phyloP scores from a whole-genome alignment of 2,329 filamentous ascomycete species.

The Stagonosporopsis rhizophila region DNA sequence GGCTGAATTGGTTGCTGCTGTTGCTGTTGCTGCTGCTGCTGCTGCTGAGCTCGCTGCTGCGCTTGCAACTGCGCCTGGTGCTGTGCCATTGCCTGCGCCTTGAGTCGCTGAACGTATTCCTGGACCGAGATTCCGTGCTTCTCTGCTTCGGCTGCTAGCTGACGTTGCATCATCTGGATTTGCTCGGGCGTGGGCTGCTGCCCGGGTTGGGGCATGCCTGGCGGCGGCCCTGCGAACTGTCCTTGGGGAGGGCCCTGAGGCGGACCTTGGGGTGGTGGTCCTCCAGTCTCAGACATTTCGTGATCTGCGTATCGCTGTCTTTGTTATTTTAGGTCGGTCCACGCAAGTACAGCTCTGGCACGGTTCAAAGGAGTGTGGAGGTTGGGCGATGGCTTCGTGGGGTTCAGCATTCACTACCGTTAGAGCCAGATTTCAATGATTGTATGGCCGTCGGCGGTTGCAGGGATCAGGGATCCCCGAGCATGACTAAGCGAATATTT shows the following conservation, averaged over 20 bases:
- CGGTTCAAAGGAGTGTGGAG: slow-evolving; percentile 12
- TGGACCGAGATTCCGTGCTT: slow-evolving; percentile 85
- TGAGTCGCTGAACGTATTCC: slow-evolving; percentile 72
- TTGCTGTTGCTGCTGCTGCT: slow-evolving; percentile 46
- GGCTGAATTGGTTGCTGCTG: slow-evolving; percentile 69
- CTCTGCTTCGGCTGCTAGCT: slow-evolving; percentile 81
- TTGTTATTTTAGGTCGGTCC: not conserved
- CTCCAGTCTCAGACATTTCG: slow-evolving; percentile 35
- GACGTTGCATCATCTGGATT: slow-evolving; percentile 81
- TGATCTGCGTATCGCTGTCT: slow-evolving; percentile 3
- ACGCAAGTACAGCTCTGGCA: slow-evolving; percentile 1
- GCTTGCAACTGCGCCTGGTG: slow-evolving; percentile 54
- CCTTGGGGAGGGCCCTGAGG: slow-evolving; percentile 29
- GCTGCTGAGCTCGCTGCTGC: slow-evolving; percentile 43
- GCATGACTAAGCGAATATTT: slow-evolving; percentile 16
- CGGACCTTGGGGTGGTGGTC: slow-evolving; percentile 23
- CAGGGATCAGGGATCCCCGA: slow-evolving; percentile 5
- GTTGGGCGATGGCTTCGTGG: slow-evolving; percentile 7
- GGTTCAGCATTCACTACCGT: slow-evolving; percentile 13
- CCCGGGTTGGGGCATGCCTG: slow-evolving; percentile 45
- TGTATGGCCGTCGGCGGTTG: not conserved
- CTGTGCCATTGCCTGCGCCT: slow-evolving; percentile 63
- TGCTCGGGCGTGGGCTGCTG: slow-evolving; percentile 79
- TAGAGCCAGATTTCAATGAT: slow-evolving; percentile 20
- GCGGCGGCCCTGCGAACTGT: slow-evolving; percentile 23